Conservation (phyloP, 1,284 basidiomycete genomes). For the Trametes versicolor region DNA sequence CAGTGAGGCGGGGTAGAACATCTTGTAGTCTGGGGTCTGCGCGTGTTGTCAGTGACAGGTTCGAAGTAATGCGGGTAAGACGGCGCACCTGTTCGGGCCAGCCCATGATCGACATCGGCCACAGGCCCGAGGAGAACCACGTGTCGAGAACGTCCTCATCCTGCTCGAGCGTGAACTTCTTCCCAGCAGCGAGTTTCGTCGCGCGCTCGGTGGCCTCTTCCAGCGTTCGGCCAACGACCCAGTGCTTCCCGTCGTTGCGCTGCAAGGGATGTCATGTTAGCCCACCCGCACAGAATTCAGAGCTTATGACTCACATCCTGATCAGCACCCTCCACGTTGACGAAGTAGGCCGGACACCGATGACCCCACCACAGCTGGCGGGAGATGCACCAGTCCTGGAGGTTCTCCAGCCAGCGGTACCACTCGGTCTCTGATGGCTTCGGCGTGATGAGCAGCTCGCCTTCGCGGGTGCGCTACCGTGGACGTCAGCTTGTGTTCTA, state of each 20-base stretch:
- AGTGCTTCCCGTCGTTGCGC: constrained; percentile 78
- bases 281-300: neutral
- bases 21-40: constrained; percentile 65
- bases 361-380: constrained; percentile 99
- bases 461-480: constrained; percentile 81
- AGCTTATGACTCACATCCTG: constrained; percentile 67
- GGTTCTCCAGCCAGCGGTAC: constrained; percentile 96
- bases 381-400: constrained; percentile 99
- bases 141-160: constrained; percentile 99
- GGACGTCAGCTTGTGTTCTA: neutral
- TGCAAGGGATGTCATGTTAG: constrained; percentile 42
- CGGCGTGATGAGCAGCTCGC: constrained; percentile 87
- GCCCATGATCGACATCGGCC: constrained; percentile 98
- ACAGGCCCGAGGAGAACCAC: constrained; percentile 98
- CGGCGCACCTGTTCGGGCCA: constrained; percentile 88
- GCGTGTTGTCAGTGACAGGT: neutral
- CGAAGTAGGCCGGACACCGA: constrained; percentile 94
- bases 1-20: constrained; percentile 90
- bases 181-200: constrained; percentile 74
- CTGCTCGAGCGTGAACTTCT: constrained; percentile 85
- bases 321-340: constrained; percentile 83
- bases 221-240: constrained; percentile 90
- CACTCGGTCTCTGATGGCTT: constrained; percentile 93
- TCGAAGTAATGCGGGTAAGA: neutral
- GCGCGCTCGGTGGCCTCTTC: constrained; percentile 89